Percentiles rank a stretch among this genome's conserved stretches.
phyloP scores from a whole-genome alignment of 2,329 filamentous ascomycete species.

The Nemania sp. region DNA sequence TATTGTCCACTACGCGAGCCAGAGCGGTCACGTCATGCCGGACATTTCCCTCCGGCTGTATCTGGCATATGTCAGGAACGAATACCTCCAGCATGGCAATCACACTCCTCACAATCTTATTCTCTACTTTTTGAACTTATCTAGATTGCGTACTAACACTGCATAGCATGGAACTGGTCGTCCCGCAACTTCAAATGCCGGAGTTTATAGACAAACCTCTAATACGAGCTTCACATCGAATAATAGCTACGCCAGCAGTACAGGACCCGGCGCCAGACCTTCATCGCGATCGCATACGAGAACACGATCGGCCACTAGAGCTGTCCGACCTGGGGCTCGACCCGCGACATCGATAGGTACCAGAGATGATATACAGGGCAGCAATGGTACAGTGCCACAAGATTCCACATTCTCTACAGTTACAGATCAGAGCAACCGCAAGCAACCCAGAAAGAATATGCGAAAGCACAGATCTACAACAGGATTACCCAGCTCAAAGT shows the following conservation, averaged over 20 bases:
- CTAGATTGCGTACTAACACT: conserved; percentile 24
- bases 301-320: conserved; percentile 37
- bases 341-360: conserved; percentile 38
- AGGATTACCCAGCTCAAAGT: conserved; percentile 25
- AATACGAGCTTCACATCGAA: conserved; percentile 44
- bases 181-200: conserved; percentile 8
- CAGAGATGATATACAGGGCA: conserved; percentile 34
- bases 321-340: conserved; percentile 34
- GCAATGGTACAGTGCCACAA: conserved; percentile 46
- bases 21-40: no score
- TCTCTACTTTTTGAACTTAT: not conserved
- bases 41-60: no score
- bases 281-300: conserved; percentile 37
- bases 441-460: conserved; percentile 26
- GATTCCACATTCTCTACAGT: conserved; percentile 20
- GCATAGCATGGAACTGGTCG: conserved; percentile 16
- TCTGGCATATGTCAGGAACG: no score
- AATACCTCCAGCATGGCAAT: no score
- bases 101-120: conserved; percentile 1
- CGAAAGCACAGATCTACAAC: conserved; percentile 35
- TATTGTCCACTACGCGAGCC: no score
- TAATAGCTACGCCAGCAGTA: conserved; percentile 43
- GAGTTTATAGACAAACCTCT: conserved; percentile 31
- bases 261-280: conserved; percentile 42
- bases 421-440: conserved; percentile 18